These are phyloP conservation scores for Craterostigma plantagineum DNA, from an alignment of 257 asterid species.

Conservation along the genomic window DNA sequence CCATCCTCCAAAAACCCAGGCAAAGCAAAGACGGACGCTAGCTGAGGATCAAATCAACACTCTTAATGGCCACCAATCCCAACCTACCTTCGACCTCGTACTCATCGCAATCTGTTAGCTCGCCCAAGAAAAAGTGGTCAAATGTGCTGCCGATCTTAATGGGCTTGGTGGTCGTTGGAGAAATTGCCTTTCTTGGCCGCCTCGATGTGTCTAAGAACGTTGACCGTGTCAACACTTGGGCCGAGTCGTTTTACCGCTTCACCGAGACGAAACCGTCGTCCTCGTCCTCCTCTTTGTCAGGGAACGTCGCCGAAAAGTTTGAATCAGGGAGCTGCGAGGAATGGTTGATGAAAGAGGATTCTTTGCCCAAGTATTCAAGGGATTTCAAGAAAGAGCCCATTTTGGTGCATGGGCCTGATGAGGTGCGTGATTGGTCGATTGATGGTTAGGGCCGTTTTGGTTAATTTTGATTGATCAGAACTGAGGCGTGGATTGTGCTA, in stretches of 20 bases:
- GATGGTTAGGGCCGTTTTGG: too few relatives aligned
- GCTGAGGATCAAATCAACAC: too few relatives aligned
- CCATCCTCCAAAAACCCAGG: too few relatives aligned
- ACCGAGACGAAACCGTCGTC: conserved; percentile 16
- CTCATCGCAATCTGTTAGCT: conserved; percentile 10
- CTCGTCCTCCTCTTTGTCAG: conserved; percentile 13
- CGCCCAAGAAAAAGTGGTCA: conserved; percentile 48
- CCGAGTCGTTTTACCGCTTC: conserved; percentile 72
- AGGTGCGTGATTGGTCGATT: conserved; percentile 22
- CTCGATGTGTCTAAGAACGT: conserved; percentile 68
- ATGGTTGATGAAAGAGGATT: conserved; percentile 74
- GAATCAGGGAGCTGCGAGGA: conserved; percentile 28
- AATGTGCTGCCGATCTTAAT: conserved; percentile 46
- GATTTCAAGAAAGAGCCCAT: conserved; percentile 60
- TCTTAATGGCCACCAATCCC: conserved; percentile 8
- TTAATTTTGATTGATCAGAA: too few relatives aligned
- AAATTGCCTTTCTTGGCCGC: conserved; percentile 65
- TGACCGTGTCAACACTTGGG: conserved; percentile 77
- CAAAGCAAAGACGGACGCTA: too few relatives aligned
- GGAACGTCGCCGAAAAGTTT: conserved; percentile 8
- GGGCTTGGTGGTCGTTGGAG: conserved; percentile 56
- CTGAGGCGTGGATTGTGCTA: too few relatives aligned
- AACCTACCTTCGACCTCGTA: conserved; percentile 24
- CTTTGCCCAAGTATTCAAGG: conserved; percentile 33
- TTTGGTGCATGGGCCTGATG: conserved; percentile 32